Evolutionary conservation across 2,329 filamentous ascomycete genomes (phyloP).

Genomic region (Capronia americana): DNA sequence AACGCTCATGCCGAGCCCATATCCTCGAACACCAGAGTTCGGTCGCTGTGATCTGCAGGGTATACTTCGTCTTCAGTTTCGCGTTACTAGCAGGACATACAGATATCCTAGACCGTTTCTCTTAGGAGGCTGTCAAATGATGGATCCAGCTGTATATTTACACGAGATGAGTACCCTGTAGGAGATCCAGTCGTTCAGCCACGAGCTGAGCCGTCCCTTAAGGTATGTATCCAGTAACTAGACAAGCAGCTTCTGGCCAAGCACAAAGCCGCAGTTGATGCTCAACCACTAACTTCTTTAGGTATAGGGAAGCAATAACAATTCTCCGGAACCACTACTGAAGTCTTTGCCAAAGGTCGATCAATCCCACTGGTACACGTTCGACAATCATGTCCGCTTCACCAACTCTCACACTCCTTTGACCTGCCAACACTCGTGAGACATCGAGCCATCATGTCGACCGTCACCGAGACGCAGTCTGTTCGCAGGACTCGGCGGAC

Average conservation of each 20-base stretch:
- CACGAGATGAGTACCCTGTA: neutral
- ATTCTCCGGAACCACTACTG: neutral
- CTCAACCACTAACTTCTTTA: neutral
- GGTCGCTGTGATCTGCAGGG: neutral
- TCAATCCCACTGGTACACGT: neutral
- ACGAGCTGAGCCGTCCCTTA: neutral
- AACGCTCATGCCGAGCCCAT: neutral
- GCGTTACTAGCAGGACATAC: neutral
- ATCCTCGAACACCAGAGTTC: neutral
- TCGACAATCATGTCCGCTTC: neutral
- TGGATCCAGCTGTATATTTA: neutral
- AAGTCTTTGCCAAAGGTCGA: neutral
- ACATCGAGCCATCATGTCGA: constrained; percentile 26
- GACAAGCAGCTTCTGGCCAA: neutral
- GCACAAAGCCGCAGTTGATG: neutral
- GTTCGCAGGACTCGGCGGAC: constrained; percentile 16
- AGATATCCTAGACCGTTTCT: neutral
- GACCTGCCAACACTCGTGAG: neutral
- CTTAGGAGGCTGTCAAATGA: neutral
- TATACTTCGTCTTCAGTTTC: neutral
- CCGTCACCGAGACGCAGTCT: constrained; percentile 32
- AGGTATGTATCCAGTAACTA: neutral
- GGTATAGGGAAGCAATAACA: neutral
- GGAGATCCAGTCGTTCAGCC: neutral
- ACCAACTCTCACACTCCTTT: neutral